Evolutionary conservation across 2,329 filamentous ascomycete genomes (phyloP).

Genomic region (Paraphoma chrysanthemicola): DNA sequence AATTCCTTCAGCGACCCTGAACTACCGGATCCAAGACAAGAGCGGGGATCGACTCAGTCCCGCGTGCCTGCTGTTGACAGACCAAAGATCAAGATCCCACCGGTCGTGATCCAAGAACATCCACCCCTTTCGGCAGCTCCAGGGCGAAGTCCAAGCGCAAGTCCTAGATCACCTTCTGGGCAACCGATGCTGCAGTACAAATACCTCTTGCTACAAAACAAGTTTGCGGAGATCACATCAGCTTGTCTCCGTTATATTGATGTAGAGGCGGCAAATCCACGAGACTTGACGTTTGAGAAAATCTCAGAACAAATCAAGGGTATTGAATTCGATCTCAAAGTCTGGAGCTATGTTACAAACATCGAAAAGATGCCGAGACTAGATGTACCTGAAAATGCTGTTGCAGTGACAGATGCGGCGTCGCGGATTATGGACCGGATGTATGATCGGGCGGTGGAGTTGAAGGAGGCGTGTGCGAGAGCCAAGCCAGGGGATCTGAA

Average conservation of each 20-base stretch:
- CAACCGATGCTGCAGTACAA: conserved; percentile 27
- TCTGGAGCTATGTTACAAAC: conserved; percentile 29
- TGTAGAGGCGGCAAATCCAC: conserved; percentile 29
- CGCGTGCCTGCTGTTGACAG: conserved; percentile 6
- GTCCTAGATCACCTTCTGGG: conserved; percentile 21
- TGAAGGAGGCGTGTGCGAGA: conserved; percentile 18
- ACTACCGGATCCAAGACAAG: too few relatives aligned
- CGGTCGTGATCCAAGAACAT: conserved; percentile 24
- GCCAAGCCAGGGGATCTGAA: conserved; percentile 33
- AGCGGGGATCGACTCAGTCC: too few relatives aligned
- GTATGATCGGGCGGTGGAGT: conserved; percentile 9
- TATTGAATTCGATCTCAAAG: conserved; percentile 27
- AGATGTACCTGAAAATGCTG: conserved; percentile 19
- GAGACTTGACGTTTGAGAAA: conserved; percentile 33
- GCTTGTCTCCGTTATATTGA: conserved; percentile 24
- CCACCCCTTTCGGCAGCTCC: conserved; percentile 3
- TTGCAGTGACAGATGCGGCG: conserved; percentile 20
- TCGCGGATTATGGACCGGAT: conserved; percentile 24
- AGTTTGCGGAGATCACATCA: conserved; percentile 19
- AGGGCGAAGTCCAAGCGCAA: conserved; percentile 21
- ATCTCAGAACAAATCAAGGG: conserved; percentile 29
- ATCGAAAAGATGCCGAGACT: conserved; percentile 18
- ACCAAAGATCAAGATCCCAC: conserved; percentile 29
- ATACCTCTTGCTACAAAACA: conserved; percentile 22
- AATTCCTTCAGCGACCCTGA: conserved; percentile 11